Base-by-base conservation (phyloP, 2,329 filamentous ascomycete species). In the Elsinoe perseae region DNA sequence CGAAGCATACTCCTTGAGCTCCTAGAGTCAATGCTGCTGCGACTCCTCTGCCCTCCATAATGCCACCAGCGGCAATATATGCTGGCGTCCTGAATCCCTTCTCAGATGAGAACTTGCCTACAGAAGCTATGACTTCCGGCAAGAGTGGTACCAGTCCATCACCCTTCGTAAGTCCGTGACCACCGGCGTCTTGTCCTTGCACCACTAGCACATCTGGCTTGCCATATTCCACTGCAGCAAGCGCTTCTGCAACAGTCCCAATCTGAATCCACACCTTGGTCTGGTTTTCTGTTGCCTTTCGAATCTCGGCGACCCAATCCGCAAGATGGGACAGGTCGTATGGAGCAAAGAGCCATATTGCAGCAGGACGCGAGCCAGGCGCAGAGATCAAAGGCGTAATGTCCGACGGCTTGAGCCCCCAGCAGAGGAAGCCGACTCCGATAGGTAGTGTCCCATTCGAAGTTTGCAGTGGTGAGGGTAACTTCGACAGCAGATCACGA, bases 311-410 rank as follows among this genome's bases (percentile, higher is more conserved):
- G 14, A 65, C 63, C 69, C 66, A 74, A 21, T 43, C 64, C 14
- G 56, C 57, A 58, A 70, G 65, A 36, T 75, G 70, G n/a, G 70
- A 66, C 14, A 69, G 58, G 6, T 73, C 65, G 5, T 58, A 54
- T 1, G 82, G 80, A 1, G 83, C 84, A 64, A 87, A 87, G 32
- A 88, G 74, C 84, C 85, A 87, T 7, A 84, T 74, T 0, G 81
- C 83, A 1, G 77, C 78, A 1, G 83, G 83, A 0, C 68, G 69
- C 10, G 48, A 36, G 14, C 14, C 57, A 9, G 57, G 52, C 59
- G 73, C 69, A 21, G 65, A 64, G 16, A 87, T 70, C 10, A 85
- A 61, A 1, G 77, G 76, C 1, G 81, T 65, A 1, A 73, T 72
- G 20, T 70, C 66, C 53, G 77, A 69, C 56, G 80, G 64, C 9